phyloP scores from a whole-genome alignment of 768 basidiomycete genomes.

The Multifurca ochricompacta region DNA sequence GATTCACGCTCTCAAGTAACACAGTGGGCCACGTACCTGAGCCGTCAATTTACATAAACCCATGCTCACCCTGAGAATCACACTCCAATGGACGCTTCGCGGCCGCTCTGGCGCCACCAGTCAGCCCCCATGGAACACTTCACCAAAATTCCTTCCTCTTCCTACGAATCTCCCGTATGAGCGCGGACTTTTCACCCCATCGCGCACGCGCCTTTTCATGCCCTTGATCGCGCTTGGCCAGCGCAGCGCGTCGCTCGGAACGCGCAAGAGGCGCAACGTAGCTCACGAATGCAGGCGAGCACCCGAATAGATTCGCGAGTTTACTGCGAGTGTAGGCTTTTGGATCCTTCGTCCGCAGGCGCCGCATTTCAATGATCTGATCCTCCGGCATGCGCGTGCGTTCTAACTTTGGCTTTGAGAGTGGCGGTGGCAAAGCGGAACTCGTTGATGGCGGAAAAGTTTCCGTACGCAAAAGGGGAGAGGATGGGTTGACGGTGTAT shows the following conservation, averaged over 20 bases:
- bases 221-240: constrained; percentile 37
- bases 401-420: constrained; percentile 20
- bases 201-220: constrained; percentile 41
- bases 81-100: background rate
- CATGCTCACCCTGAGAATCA: background rate
- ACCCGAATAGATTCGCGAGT: constrained; percentile 72
- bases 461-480: constrained; percentile 52
- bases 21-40: background rate
- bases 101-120: background rate
- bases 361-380: constrained; percentile 46
- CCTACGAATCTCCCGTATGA: constrained; percentile 53
- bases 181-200: constrained; percentile 67
- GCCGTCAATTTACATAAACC: too few relatives aligned
- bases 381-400: constrained; percentile 42
- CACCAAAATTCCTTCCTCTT: constrained; percentile 73
- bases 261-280: constrained; percentile 56
- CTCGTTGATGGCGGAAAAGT: constrained; percentile 22
- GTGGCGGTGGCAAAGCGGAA: constrained; percentile 24
- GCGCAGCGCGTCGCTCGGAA: constrained; percentile 36
- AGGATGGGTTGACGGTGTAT: constrained; percentile 58
- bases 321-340: constrained; percentile 48
- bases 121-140: constrained; percentile 5
- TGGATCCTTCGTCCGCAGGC: constrained; percentile 53
- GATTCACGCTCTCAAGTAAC: background rate
- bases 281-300: constrained; percentile 60